Percentiles rank a stretch among this genome's conserved stretches.
Conservation (phyloP, 2,329 filamentous ascomycete species). For the Aspergillus amoenus region DNA sequence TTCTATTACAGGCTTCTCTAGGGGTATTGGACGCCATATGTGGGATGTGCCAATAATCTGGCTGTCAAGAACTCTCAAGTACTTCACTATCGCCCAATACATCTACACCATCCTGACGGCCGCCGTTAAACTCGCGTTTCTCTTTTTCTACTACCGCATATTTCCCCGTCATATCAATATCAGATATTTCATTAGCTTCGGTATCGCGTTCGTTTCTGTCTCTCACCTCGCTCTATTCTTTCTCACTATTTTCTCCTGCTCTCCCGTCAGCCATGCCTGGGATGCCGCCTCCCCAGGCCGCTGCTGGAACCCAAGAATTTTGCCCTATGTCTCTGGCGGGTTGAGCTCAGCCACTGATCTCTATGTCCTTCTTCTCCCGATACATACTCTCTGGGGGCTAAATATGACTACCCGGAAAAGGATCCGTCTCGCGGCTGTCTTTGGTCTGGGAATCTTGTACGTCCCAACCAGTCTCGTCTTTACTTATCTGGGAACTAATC, state of each 20-base stretch:
- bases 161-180: slow-evolving; percentile 24
- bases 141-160: slow-evolving; percentile 30
- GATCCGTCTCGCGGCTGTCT: neutral
- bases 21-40: neutral
- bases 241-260: slow-evolving; percentile 11
- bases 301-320: neutral
- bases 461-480: neutral
- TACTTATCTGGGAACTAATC: neutral
- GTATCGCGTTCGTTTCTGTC: neutral
- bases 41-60: neutral
- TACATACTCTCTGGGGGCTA: neutral
- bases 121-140: slow-evolving; percentile 27
- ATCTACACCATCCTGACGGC: slow-evolving; percentile 13
- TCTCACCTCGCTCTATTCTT: slow-evolving; percentile 16
- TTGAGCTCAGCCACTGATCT: neutral
- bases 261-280: slow-evolving; percentile 4
- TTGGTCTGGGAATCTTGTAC: neutral
- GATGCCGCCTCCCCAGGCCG: slow-evolving; percentile 3
- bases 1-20: neutral
- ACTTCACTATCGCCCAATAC: neutral
- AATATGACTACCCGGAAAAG: neutral
- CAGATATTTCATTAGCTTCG: slow-evolving; percentile 10
- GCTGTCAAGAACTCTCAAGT: neutral
- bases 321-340: neutral
- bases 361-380: neutral